Evolutionary conservation across 441 rosid genomes (phyloP).

Genomic region (Aleurites moluccanus): DNA sequence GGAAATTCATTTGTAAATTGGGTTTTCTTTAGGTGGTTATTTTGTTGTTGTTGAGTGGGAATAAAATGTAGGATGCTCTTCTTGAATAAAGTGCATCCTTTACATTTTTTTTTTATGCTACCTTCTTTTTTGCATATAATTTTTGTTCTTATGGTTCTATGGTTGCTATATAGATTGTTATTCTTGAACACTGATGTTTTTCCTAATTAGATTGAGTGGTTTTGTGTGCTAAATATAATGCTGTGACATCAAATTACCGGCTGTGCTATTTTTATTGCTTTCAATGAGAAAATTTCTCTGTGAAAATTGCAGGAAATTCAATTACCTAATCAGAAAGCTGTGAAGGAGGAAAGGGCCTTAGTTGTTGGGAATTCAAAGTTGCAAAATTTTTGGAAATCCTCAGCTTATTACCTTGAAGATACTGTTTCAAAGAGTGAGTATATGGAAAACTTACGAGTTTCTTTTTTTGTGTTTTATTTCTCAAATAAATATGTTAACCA

Average conservation of each 20-base stretch:
- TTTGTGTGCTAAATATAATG: too few species aligned
- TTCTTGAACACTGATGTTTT: too few species aligned
- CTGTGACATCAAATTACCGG: not conserved
- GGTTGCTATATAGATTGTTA: not conserved
- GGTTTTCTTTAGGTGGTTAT: not conserved
- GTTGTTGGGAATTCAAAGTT: conserved; percentile 30
- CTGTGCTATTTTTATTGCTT: too few species aligned
- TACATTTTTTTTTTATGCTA: not conserved
- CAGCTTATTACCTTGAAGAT: conserved; percentile 50
- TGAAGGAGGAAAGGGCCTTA: conserved; percentile 34
- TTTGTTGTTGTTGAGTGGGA: not conserved
- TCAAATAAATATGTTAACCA: not conserved
- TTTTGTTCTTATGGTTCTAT: not conserved
- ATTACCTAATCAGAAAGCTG: conserved; percentile 41
- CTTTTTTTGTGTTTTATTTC: not conserved
- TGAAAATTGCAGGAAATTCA: conserved; percentile 41
- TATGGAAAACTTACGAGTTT: not conserved
- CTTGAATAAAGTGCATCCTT: not conserved
- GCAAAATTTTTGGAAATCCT: conserved; percentile 44
- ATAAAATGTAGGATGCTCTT: not conserved
- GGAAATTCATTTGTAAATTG: too few species aligned
- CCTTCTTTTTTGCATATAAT: too few species aligned
- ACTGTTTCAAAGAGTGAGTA: conserved; percentile 35
- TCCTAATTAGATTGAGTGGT: too few species aligned
- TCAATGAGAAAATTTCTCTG: not conserved